These are phyloP conservation scores for Neocucurbitaria cava DNA, from an alignment of 2,329 filamentous ascomycete genomes.

Conservation along the genomic window DNA sequence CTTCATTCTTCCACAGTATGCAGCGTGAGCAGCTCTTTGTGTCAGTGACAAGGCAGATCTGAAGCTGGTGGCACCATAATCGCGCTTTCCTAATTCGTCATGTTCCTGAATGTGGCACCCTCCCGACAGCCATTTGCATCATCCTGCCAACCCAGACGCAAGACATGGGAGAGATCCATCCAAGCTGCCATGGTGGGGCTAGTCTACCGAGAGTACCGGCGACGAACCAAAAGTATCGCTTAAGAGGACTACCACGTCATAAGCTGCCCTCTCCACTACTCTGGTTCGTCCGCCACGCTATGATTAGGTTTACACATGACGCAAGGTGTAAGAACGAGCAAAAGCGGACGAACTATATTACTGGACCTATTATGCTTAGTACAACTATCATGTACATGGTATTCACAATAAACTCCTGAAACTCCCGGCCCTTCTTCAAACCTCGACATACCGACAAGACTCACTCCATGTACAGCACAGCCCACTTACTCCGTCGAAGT, in stretches of 20 bases:
- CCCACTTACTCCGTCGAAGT: too few relatives aligned
- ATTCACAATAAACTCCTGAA: too few relatives aligned
- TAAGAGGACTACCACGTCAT: background rate
- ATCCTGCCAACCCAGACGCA: background rate
- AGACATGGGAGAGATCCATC: background rate
- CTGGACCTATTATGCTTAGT: too few relatives aligned
- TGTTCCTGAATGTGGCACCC: background rate
- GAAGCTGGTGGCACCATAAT: background rate
- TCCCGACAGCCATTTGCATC: background rate
- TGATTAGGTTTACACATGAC: background rate
- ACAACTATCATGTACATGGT: background rate
- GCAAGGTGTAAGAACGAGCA: background rate
- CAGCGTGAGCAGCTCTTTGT: background rate
- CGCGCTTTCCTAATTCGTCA: background rate
- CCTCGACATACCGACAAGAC: too few relatives aligned
- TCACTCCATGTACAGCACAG: too few relatives aligned
- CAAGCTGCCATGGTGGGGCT: background rate
- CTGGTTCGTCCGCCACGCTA: background rate
- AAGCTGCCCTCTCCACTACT: background rate
- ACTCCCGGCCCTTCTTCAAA: too few relatives aligned
- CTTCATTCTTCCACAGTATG: background rate
- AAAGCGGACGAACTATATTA: slow-evolving; percentile 1
- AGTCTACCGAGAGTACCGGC: background rate
- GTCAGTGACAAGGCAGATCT: background rate
- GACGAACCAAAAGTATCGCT: background rate